phyloP scores from a whole-genome alignment of 2,329 filamentous ascomycete species.

The Corniculantispora saksenae region DNA sequence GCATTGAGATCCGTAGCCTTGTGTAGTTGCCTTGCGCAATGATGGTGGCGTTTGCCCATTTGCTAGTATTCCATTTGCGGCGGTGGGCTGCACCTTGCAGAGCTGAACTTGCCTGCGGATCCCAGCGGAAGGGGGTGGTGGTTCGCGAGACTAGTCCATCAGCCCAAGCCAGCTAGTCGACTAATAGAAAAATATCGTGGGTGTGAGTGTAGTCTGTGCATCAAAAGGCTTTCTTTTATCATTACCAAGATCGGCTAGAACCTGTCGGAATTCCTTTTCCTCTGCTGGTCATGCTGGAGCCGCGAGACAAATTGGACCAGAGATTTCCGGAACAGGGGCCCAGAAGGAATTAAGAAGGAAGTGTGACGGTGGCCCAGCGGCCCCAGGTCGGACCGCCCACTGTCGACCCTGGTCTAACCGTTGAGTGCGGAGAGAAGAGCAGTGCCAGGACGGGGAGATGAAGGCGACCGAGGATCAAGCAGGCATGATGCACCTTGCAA shows the following conservation, averaged over 20 bases:
- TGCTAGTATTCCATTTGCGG: background rate
- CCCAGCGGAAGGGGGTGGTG: background rate
- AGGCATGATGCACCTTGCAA: background rate
- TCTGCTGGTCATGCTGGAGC: background rate
- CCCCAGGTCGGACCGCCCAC: background rate
- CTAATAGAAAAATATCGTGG: background rate
- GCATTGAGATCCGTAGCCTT: background rate
- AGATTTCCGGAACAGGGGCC: conserved; percentile 14
- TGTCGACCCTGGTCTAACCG: background rate
- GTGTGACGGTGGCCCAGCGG: background rate
- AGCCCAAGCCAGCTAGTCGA: background rate
- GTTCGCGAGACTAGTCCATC: conserved; percentile 3
- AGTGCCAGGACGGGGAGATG: background rate
- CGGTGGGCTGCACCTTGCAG: conserved; percentile 5
- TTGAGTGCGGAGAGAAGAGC: background rate
- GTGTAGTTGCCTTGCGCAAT: background rate
- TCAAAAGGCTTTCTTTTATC: background rate
- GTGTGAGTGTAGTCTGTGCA: background rate
- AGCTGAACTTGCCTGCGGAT: conserved; percentile 17
- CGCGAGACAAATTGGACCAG: background rate
- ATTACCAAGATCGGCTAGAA: background rate
- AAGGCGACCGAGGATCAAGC: background rate
- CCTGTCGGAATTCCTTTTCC: background rate
- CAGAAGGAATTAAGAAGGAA: background rate
- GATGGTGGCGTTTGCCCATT: conserved; percentile 8